Base-by-base conservation (phyloP, 2,329 filamentous ascomycete species). In the Microcera coccophila region DNA sequence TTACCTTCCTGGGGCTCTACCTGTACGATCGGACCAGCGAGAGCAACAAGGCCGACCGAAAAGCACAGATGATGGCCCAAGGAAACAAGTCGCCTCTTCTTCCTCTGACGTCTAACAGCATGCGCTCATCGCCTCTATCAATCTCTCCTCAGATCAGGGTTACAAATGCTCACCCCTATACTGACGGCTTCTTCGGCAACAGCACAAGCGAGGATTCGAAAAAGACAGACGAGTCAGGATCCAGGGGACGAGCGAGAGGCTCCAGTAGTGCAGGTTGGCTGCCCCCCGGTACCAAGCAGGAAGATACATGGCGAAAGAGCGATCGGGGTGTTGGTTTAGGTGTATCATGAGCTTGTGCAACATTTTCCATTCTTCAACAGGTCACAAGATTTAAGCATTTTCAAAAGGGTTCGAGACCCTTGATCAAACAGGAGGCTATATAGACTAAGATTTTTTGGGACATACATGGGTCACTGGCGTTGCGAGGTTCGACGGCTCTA, bases 1-100 rank as follows among this genome's bases (percentile, higher is more conserved):
- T 98, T 35, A 98, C 93, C 0, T 95, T 96, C 61, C 58, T 95
- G 21, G 93, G 93, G 0, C 75, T 98, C 12, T 98, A 97, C 63
- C 78, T 98, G 31, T 98, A 98, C 66, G 93, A 98, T 66, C 84
- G 93, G 47, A 95, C 89, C 15, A 90, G 82, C 59, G 85, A 94
- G 61, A 85, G 85, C 54, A 89, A 88, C 59, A 90, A 90, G 62
- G 90, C 88, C 24, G 90, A 97, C 62, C 83, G 85, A 54, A 84
- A 84, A 52, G 89, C 87, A 3, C 82, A 85, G 53, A 78, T 82
- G 56, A 79, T 88, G 59, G 68, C 63, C 9, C 59, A 68, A 36
- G 52, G 52, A 8, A 53, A 56, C 12, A 55, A 52, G 11, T 50
- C 60, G 9, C 72, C 82, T 2, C 64, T 95, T 14, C 70, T 95